Evolutionary conservation across 306 rosid species (phyloP).

Genomic region (Vigna radiata): DNA sequence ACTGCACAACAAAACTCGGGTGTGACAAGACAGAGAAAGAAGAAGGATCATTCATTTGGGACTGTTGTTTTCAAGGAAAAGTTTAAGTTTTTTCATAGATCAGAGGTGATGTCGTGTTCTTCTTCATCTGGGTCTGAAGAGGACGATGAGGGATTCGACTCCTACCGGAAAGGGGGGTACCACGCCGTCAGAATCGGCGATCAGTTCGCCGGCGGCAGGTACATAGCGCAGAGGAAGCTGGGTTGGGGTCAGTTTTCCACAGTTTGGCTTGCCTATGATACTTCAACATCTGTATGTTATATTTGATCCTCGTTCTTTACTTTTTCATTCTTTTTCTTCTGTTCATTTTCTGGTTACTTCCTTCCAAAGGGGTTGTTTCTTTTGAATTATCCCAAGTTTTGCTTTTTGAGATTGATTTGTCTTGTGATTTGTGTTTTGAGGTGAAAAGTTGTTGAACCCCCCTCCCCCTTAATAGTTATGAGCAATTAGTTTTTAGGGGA

Average conservation of each 20-base stretch:
- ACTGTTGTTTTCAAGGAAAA: slow-evolving; percentile 1
- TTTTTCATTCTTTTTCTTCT: background rate
- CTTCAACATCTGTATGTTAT: slow-evolving; percentile 71
- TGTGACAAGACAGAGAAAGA: background rate
- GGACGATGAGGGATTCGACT: slow-evolving; percentile 88
- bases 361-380: background rate
- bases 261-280: slow-evolving; percentile 97
- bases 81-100: slow-evolving; percentile 29
- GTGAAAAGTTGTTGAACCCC: background rate
- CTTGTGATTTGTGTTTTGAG: slow-evolving; percentile 25
- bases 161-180: slow-evolving; percentile 94
- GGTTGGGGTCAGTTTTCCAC: slow-evolving; percentile 99
- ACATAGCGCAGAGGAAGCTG: slow-evolving; percentile 87
- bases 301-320: slow-evolving; percentile 39
- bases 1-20: background rate
- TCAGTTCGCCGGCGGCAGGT: slow-evolving; percentile 90
- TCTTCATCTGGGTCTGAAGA: slow-evolving; percentile 95
- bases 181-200: slow-evolving; percentile 91
- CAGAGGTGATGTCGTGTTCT: slow-evolving; percentile 77
- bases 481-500: background rate
- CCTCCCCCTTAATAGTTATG: background rate
- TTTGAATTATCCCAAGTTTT: background rate
- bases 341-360: background rate
- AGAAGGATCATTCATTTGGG: background rate
- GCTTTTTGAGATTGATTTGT: slow-evolving; percentile 31